Evolutionary conservation across 2,329 filamentous ascomycete species (phyloP), one percentile per base, ranked within the genome.

Genomic region (Penicillium vulpinum): DNA sequence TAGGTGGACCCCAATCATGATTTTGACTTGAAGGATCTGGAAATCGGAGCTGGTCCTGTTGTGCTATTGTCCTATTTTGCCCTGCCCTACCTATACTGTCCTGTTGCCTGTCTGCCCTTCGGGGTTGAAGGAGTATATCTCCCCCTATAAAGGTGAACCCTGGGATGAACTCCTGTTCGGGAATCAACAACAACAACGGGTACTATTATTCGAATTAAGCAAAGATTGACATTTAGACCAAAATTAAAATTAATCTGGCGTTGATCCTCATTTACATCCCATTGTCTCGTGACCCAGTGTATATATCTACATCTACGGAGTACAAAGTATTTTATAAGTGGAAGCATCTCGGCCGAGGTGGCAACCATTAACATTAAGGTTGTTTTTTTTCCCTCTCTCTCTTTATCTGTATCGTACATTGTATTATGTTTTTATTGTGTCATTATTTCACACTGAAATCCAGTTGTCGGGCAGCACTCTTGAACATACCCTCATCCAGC

Each of bases 401-500:
- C 9, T 13, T 13, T 4, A 29, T 5, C 29, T 31, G n/a, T n/a
- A n/a, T n/a, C n/a, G n/a, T n/a, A n/a, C n/a, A n/a, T n/a, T n/a
- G n/a, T n/a, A n/a, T n/a, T 45, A 13, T 39, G 22, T 29, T 45
- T 29, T 31, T 26, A 6, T 53, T 13, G 31, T 24, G 18, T 59
- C 45, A 47, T 66, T 60, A 66, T 56, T 64, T 67, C 60, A 63
- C 64, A 6, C 85, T 86, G 78, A 94, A 94, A 73, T 94, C 88
- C 60, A 97, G 77, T 76, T 90, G 92, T 58, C 91, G 83, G 38
- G 92, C 91, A 16, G 95, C 88, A 74, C 91, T 92, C 62, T 86
- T 86, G 4, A 81, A 79, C 26, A 78, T 70, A 81, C 84, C 70
- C 26, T 88, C 85, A 16, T 91, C 88, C 35, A 91, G 72, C 47